phyloP scores from a whole-genome alignment of 441 rosid genomes.

The Populus hybrid region DNA sequence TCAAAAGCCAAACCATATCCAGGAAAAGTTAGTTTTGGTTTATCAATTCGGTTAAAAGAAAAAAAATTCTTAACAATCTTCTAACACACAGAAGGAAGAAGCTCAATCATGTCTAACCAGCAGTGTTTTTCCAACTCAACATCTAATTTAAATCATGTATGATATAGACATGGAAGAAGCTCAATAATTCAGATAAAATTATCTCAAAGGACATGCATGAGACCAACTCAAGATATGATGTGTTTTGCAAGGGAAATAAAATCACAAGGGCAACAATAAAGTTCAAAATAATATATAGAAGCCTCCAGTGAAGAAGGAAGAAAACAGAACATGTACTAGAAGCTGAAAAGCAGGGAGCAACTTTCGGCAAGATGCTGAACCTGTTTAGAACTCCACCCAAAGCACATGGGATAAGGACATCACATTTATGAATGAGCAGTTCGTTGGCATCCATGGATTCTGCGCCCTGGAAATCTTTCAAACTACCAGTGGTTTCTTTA shows the following conservation, averaged over 20 bases:
- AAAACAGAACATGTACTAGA: neutral
- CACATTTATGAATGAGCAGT: constrained; percentile 74
- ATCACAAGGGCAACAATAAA: neutral
- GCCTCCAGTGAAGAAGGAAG: neutral
- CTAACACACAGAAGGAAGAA: neutral
- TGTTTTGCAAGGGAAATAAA: neutral
- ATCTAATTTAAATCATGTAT: too few relatives aligned
- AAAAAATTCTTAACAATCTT: neutral
- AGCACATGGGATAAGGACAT: constrained; percentile 95
- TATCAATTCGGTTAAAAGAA: neutral
- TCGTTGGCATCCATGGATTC: constrained; percentile 63
- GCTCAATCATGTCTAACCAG: neutral
- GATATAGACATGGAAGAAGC: too few relatives aligned
- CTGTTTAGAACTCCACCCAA: constrained; percentile 89
- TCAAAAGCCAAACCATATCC: neutral
- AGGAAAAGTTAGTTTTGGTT: neutral
- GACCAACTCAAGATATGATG: neutral
- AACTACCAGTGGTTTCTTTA: constrained; percentile 57
- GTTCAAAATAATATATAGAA: neutral
- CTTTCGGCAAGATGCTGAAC: constrained; percentile 30
- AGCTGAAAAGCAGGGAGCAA: neutral
- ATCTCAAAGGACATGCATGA: neutral
- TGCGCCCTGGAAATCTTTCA: constrained; percentile 65
- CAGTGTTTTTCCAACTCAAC: neutral
- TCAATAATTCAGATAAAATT: neutral